Evolutionary conservation across 2,329 filamentous ascomycete genomes (phyloP).

Genomic region (Trichoderma polysporum): DNA sequence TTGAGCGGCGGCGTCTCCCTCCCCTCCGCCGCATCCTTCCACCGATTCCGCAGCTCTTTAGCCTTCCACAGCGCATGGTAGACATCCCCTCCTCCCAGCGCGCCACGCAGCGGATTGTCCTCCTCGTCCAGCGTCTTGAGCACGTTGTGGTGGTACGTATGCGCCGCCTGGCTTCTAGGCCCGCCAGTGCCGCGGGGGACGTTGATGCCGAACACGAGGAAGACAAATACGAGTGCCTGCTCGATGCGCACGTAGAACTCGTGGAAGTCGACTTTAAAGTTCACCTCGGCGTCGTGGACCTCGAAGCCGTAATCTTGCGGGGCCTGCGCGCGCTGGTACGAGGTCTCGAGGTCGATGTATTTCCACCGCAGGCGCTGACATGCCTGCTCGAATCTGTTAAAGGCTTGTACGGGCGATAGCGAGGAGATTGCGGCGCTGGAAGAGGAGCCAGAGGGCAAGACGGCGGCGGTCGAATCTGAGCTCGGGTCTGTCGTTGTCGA

Average conservation of each 20-base stretch:
- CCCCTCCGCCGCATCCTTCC: slow-evolving; percentile 64
- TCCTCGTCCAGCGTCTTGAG: slow-evolving; percentile 59
- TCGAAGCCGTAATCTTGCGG: slow-evolving; percentile 38
- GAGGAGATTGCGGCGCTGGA: slow-evolving; percentile 23
- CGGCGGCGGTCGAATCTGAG: slow-evolving; percentile 9
- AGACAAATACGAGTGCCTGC: slow-evolving; percentile 65
- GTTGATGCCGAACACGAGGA: slow-evolving; percentile 61
- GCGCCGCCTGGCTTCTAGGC: slow-evolving; percentile 31
- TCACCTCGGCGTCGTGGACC: slow-evolving; percentile 55
- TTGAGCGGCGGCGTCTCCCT: slow-evolving; percentile 45
- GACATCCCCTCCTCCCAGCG: slow-evolving; percentile 56
- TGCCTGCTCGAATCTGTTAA: slow-evolving; percentile 60
- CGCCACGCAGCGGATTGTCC: slow-evolving; percentile 54
- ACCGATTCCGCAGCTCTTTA: slow-evolving; percentile 69
- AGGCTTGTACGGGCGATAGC: slow-evolving; percentile 41
- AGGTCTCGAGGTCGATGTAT: slow-evolving; percentile 56
- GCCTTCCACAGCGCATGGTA: slow-evolving; percentile 60
- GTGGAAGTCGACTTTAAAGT: slow-evolving; percentile 78
- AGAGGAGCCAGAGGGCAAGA: background rate
- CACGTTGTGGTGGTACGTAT: slow-evolving; percentile 70
- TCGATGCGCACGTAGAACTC: slow-evolving; percentile 75
- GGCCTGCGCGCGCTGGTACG: slow-evolving; percentile 52
- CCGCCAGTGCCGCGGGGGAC: slow-evolving; percentile 38
- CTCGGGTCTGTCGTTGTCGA: background rate
- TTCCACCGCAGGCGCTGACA: slow-evolving; percentile 64